phyloP scores from a whole-genome alignment of 495 filamentous ascomycete species.

The Aspergillus saccharolyticus region DNA sequence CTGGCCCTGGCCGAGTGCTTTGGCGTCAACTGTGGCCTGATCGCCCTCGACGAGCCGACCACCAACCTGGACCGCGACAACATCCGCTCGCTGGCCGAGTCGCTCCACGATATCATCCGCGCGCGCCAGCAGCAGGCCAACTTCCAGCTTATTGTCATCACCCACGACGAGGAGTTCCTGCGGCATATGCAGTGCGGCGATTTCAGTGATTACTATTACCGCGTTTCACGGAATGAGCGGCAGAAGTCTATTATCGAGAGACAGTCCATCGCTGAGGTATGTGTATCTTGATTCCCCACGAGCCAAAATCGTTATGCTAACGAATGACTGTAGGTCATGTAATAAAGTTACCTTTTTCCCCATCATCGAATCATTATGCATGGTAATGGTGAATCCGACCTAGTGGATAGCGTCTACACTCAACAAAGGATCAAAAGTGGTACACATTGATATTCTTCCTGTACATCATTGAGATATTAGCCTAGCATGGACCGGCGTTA shows the following conservation, averaged over 20 bases:
- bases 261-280: constrained; percentile 60
- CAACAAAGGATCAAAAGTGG: too few relatives aligned
- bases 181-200: constrained; percentile 90
- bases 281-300: constrained; percentile 6
- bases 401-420: too few relatives aligned
- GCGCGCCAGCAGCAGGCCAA: constrained; percentile 79
- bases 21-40: constrained; percentile 90
- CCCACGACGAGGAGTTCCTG: constrained; percentile 97
- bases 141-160: constrained; percentile 97
- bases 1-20: constrained; percentile 96
- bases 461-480: too few relatives aligned
- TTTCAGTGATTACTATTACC: constrained; percentile 87
- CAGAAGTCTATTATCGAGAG: constrained; percentile 83
- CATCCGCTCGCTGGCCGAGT: constrained; percentile 79
- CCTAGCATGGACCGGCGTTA: too few relatives aligned
- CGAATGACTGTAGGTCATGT: constrained; percentile 20
- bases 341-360: constrained; percentile 2
- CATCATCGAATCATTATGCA: too few relatives aligned
- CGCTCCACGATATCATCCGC: constrained; percentile 83
- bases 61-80: constrained; percentile 96
- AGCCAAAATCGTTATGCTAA: too few relatives aligned
- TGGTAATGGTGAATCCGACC: too few relatives aligned
- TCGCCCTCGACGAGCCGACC: constrained; percentile 96
- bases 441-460: too few relatives aligned
- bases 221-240: constrained; percentile 73